Evolutionary conservation across 805 yeast genomes (phyloP), one percentile per base, ranked within the genome.

Genomic region (Candida methanosorbosa): DNA sequence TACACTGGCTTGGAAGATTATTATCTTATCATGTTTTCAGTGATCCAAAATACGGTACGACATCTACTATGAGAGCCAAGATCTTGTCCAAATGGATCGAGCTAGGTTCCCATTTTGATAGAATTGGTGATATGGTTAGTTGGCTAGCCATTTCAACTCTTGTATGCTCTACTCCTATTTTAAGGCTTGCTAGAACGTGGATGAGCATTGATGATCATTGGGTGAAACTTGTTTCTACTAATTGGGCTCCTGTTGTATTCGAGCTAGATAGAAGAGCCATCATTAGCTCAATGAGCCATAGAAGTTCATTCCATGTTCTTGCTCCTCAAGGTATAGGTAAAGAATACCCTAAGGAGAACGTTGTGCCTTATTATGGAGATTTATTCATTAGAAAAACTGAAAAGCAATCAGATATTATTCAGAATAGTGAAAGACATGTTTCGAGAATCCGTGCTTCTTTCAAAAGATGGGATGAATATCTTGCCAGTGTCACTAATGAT

Each of bases 211-310:
- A 81, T 12, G 68, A 70, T 16, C 70, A 71, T 20, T 64, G 72
- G 30, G 56, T 83, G 34, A 76, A 72, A 36, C 61, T 74, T 3
- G 72, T 86, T 20, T 72, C 78, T 29, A 75, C 77, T 33, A 94
- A 83, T 46, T 90, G 97, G 97, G 84, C 92, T 0, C 95, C 94
- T 2, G 94, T 90, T 18, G 79, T 85, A 8, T 85, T 83, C 59
- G 97, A 88, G 50, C 65, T 90, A 24, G 94, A 86, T 42, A 71
- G 92, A 49, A 68, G 92, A 45, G 70, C 79, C 32, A 65, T 82
- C 55, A 64, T 72, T 16, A 66, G 74, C 30, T 72, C 75, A 33
- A 63, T 76, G 4, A 66, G 75, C 27, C 71, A 68, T 36, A 71
- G 76, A 55, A 68, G 71, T 34, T 75, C 79, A 20, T 78, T 72